Evolutionary conservation across 495 filamentous ascomycete genomes (phyloP).

Genomic region (Aeminium ludgeri): DNA sequence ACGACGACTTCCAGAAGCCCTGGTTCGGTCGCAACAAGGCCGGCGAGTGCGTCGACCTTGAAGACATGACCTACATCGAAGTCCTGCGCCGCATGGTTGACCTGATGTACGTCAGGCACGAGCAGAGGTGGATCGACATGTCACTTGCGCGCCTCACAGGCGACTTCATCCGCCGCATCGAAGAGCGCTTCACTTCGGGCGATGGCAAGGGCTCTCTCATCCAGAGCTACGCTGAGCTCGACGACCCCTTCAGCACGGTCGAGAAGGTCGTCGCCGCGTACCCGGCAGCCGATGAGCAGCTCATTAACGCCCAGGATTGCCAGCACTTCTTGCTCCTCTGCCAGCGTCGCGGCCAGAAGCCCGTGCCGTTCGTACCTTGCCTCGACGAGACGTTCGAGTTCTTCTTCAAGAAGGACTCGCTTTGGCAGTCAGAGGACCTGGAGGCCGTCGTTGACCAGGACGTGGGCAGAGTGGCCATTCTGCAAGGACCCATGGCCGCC

Average conservation of each 20-base stretch:
- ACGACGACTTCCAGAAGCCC: conserved; percentile 95
- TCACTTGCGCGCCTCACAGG: conserved; percentile 67
- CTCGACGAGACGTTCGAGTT: conserved; percentile 94
- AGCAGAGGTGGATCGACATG: conserved; percentile 83
- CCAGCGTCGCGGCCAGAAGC: conserved; percentile 84
- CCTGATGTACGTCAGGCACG: conserved; percentile 87
- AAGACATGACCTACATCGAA: conserved; percentile 95
- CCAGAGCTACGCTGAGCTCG: conserved; percentile 76
- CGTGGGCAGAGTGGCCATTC: conserved; percentile 83
- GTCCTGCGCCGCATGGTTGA: conserved; percentile 89
- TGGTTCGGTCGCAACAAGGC: conserved; percentile 89
- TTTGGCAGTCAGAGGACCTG: conserved; percentile 97
- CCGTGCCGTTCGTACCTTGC: conserved; percentile 82
- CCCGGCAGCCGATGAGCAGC: conserved; percentile 67
- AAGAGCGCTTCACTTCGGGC: conserved; percentile 68
- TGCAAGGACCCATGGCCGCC: conserved; percentile 87
- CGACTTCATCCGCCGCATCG: conserved; percentile 89
- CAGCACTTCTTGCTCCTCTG: conserved; percentile 93
- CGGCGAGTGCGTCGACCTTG: conserved; percentile 74
- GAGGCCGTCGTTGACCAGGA: conserved; percentile 92
- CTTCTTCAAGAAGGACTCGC: conserved; percentile 99
- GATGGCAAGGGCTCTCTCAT: conserved; percentile 56
- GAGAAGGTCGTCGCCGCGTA: conserved; percentile 67
- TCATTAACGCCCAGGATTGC: conserved; percentile 94
- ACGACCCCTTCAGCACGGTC: conserved; percentile 59